Percentiles rank a stretch among this genome's conserved stretches.
These are phyloP conservation scores for Pseudomassariella vexata DNA, from an alignment of 2,329 filamentous ascomycete genomes.

Conservation along the genomic window DNA sequence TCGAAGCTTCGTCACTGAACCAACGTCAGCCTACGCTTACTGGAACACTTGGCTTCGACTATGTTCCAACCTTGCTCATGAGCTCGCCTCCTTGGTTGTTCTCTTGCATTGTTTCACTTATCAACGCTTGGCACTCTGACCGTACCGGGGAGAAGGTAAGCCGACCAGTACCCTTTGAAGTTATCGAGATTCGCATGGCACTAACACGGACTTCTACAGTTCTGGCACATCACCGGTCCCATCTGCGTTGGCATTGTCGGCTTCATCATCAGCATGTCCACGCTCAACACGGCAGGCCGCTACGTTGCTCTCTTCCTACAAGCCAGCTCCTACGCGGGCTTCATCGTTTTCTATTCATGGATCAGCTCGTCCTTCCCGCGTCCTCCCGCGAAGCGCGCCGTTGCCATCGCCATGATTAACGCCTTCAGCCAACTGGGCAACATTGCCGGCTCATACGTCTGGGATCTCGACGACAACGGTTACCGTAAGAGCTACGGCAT, in stretches of 20 bases:
- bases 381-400: constrained; percentile 54
- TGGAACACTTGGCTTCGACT: constrained; percentile 44
- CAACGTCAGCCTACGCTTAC: constrained; percentile 40
- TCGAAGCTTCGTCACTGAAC: neutral
- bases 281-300: constrained; percentile 47
- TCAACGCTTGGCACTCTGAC: constrained; percentile 52
- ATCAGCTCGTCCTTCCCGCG: constrained; percentile 52
- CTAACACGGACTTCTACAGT: constrained; percentile 25
- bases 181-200: too few relatives aligned
- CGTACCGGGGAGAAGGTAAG: constrained; percentile 45
- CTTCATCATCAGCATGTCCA: constrained; percentile 56
- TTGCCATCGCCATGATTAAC: constrained; percentile 56
- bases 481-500: constrained; percentile 61
- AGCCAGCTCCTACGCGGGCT: constrained; percentile 50
- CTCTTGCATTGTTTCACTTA: constrained; percentile 49
- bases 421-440: constrained; percentile 53
- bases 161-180: too few relatives aligned
- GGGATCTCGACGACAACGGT: constrained; percentile 52
- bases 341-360: constrained; percentile 55
- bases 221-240: constrained; percentile 52
- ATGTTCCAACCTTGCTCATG: constrained; percentile 49
- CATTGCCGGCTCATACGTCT: constrained; percentile 58
- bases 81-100: constrained; percentile 55
- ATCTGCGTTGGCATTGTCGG: constrained; percentile 48
- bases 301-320: constrained; percentile 58